Evolutionary conservation across 768 basidiomycete species (phyloP).

Genomic region (Psilocybe azurescens): DNA sequence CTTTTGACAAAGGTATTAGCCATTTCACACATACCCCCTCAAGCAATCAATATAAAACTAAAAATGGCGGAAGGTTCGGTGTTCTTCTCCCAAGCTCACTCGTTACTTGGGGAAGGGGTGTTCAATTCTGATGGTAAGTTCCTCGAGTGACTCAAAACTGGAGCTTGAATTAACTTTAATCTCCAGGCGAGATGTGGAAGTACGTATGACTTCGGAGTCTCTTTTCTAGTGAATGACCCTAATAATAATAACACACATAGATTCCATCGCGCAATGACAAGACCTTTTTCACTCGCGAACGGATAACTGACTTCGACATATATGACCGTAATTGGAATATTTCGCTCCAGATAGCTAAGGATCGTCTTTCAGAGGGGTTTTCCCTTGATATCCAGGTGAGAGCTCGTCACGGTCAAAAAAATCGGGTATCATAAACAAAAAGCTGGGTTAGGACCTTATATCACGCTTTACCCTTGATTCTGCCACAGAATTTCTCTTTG

Average conservation of each 20-base stretch:
- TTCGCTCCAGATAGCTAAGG: constrained; percentile 48
- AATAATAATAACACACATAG: constrained; percentile 24
- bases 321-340: constrained; percentile 59
- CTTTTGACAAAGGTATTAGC: constrained; percentile 50
- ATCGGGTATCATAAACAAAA: background rate
- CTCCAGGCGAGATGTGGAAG: constrained; percentile 69
- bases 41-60: too few species aligned
- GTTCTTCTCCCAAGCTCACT: constrained; percentile 32
- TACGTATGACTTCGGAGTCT: constrained; percentile 26
- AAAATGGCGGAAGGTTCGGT: constrained; percentile 25
- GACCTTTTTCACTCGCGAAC: constrained; percentile 69
- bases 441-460: background rate
- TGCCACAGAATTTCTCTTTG: constrained; percentile 11
- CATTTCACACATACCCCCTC: too few species aligned
- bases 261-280: constrained; percentile 68
- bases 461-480: constrained; percentile 8
- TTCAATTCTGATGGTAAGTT: constrained; percentile 65
- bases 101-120: constrained; percentile 59
- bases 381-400: constrained; percentile 64
- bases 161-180: background rate
- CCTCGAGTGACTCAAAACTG: background rate
- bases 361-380: constrained; percentile 47
- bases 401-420: constrained; percentile 18
- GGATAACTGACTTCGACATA: constrained; percentile 64
- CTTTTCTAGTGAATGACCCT: too few species aligned